These are phyloP conservation scores for Paratinospora sagittata DNA, from an alignment of 164 flowering plant genomes.

Conservation along the genomic window DNA sequence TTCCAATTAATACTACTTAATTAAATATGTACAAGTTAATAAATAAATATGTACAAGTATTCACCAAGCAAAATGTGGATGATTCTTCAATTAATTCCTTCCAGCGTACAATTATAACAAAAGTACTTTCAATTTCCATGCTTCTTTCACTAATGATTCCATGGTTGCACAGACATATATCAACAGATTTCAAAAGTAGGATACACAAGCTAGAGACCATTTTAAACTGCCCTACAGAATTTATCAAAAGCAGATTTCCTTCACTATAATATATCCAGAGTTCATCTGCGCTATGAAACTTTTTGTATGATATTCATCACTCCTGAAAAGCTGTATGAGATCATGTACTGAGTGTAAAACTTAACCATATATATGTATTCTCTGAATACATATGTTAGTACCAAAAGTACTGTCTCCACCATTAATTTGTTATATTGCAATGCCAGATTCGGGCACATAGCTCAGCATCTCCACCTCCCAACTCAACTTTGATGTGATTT, in stretches of 20 bases:
- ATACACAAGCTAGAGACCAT: background rate
- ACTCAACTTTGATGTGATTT: conserved; percentile 47
- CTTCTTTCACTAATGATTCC: background rate
- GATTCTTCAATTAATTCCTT: background rate
- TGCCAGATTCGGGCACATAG: conserved; percentile 42
- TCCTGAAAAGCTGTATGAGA: background rate
- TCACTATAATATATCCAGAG: background rate
- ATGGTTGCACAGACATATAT: background rate
- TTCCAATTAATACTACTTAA: too few species aligned
- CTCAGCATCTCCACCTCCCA: conserved; percentile 62
- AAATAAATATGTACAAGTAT: too few species aligned
- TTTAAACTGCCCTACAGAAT: background rate
- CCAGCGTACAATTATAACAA: background rate
- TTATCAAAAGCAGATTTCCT: background rate
- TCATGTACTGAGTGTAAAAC: background rate
- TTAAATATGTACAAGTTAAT: too few species aligned
- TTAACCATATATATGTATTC: background rate
- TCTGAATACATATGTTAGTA: background rate
- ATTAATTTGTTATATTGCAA: conserved; percentile 10
- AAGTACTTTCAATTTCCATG: background rate
- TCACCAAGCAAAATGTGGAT: background rate
- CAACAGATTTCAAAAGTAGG: background rate
- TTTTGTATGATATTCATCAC: background rate
- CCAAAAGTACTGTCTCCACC: background rate
- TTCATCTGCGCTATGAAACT: background rate